Evolutionary conservation across 176 grass and related monocot species (phyloP).

Genomic region (Pontederia crassipes): DNA sequence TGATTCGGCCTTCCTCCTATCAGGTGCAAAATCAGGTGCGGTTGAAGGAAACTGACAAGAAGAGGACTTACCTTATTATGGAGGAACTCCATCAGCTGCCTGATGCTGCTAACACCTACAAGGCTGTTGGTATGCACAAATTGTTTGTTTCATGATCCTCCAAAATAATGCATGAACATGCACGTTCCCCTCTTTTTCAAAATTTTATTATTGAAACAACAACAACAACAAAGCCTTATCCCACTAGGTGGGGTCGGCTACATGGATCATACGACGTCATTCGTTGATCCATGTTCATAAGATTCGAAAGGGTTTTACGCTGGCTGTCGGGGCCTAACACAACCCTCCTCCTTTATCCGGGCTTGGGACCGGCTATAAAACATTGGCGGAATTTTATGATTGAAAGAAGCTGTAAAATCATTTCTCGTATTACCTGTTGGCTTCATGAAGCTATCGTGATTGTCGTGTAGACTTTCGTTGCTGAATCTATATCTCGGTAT

Average conservation of each 20-base stretch:
- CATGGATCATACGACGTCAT: too few relatives aligned
- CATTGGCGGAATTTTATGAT: neutral
- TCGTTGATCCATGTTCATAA: too few relatives aligned
- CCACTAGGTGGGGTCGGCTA: too few relatives aligned
- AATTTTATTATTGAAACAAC: neutral
- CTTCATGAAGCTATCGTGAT: too few relatives aligned
- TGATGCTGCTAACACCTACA: slow-evolving; percentile 82
- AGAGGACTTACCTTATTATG: slow-evolving; percentile 75
- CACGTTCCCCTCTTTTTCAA: neutral
- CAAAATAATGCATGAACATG: neutral
- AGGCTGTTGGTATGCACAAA: slow-evolving; percentile 56
- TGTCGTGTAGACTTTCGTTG: too few relatives aligned
- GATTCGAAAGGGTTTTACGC: too few relatives aligned
- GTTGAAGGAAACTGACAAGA: slow-evolving; percentile 82
- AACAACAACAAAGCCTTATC: too few relatives aligned
- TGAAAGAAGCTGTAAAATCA: neutral
- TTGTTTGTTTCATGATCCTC: neutral
- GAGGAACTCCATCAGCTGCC: slow-evolving; percentile 84
- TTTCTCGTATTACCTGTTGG: too few relatives aligned
- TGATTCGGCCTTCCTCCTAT: slow-evolving; percentile 19
- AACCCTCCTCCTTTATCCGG: too few relatives aligned
- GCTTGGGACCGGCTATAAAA: too few relatives aligned
- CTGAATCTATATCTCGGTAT: too few relatives aligned
- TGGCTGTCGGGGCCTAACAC: too few relatives aligned
- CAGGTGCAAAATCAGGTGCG: slow-evolving; percentile 77